phyloP scores from a whole-genome alignment of 192 early-diverging fungal species.

The Diversispora eburnea region DNA sequence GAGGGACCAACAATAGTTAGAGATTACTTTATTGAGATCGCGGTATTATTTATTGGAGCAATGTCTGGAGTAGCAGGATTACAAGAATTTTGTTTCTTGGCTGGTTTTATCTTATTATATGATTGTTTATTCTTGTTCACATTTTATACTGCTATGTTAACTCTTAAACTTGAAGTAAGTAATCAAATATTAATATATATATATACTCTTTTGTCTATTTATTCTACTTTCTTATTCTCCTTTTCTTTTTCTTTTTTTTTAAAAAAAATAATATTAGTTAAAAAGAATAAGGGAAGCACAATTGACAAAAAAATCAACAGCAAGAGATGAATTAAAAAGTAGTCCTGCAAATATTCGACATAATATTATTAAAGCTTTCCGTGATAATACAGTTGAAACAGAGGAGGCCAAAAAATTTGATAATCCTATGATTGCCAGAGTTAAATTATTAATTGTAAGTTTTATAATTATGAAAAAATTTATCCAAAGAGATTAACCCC shows the following conservation, averaged over 20 bases:
- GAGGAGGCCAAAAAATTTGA: constrained; percentile 37
- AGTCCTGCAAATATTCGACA: constrained; percentile 57
- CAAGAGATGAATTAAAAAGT: constrained; percentile 23
- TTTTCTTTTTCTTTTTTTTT: neutral
- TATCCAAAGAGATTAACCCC: neutral
- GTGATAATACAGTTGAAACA: constrained; percentile 43
- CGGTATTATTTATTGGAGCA: constrained; percentile 72
- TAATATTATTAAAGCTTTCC: constrained; percentile 59
- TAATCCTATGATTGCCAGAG: constrained; percentile 53
- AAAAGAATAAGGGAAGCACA: constrained; percentile 44
- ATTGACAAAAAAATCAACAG: neutral
- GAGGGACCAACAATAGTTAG: constrained; percentile 61
- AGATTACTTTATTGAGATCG: constrained; percentile 82
- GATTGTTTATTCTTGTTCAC: constrained; percentile 83
- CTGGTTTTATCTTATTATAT: constrained; percentile 74
- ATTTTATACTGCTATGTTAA: constrained; percentile 79
- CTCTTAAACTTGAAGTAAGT: constrained; percentile 81
- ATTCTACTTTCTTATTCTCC: too few relatives aligned
- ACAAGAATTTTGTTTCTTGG: constrained; percentile 78
- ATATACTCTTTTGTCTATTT: too few relatives aligned
- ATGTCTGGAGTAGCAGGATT: constrained; percentile 71
- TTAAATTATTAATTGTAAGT: constrained; percentile 54
- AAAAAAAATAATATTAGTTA: constrained; percentile 32
- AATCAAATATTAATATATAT: neutral
- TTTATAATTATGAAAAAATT: neutral